Percentiles rank a stretch among this genome's conserved stretches.
These are phyloP conservation scores for Verticillium zaregamsianum DNA, from an alignment of 2,329 filamentous ascomycete species.

Conservation along the genomic window DNA sequence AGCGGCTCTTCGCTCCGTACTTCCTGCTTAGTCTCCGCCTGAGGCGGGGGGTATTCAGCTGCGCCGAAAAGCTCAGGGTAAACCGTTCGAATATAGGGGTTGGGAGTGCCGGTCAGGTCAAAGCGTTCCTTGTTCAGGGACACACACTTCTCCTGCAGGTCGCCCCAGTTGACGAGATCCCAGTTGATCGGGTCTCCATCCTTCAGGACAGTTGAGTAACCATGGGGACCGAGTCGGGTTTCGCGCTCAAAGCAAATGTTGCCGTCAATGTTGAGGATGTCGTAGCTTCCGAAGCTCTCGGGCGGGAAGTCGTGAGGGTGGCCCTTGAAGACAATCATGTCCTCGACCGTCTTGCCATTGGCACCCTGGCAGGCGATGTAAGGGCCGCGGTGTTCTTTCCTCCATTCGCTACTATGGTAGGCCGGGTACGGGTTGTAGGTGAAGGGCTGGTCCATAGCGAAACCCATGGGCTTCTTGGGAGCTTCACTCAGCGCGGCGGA, in stretches of 20 bases:
- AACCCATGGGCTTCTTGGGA: conserved; percentile 28
- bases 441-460: conserved; percentile 43
- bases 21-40: background rate
- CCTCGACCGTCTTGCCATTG: conserved; percentile 52
- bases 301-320: conserved; percentile 54
- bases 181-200: conserved; percentile 48
- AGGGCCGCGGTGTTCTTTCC: conserved; percentile 47
- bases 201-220: conserved; percentile 44
- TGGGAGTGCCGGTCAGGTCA: conserved; percentile 35
- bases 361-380: conserved; percentile 64
- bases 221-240: conserved; percentile 65
- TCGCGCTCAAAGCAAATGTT: conserved; percentile 66
- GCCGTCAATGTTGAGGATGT: conserved; percentile 54
- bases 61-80: conserved; percentile 24
- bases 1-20: background rate
- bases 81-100: conserved; percentile 35
- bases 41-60: background rate
- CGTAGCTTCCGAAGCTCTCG: conserved; percentile 60
- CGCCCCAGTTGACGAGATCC: conserved; percentile 65
- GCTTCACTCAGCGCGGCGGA: conserved; percentile 12
- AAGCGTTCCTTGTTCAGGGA: conserved; percentile 64
- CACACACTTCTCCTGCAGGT: conserved; percentile 63
- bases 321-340: conserved; percentile 62
- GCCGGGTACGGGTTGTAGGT: conserved; percentile 68
- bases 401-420: conserved; percentile 63